Percentiles rank a stretch among this genome's conserved stretches.
Evolutionary conservation across 2,329 filamentous ascomycete genomes (phyloP).

Genomic region (Claviceps fusiformis): DNA sequence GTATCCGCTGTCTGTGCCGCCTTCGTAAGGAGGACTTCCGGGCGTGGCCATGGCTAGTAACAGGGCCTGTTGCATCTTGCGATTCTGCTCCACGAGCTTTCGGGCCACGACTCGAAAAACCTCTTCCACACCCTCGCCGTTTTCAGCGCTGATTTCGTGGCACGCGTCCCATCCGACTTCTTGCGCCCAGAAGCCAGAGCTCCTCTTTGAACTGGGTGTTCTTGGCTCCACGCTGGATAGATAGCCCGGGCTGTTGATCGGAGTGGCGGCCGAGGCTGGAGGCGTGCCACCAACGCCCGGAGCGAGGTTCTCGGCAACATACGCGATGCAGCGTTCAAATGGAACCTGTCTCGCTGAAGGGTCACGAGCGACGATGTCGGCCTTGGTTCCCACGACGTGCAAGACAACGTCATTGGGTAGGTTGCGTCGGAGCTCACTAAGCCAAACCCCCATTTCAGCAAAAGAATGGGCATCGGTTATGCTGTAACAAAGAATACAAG

Average conservation of each 20-base stretch:
- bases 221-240: conserved; percentile 32
- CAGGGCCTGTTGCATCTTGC: conserved; percentile 47
- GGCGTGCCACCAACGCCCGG: conserved; percentile 55
- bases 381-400: conserved; percentile 90
- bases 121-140: conserved; percentile 90
- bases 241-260: conserved; percentile 16
- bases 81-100: conserved; percentile 51
- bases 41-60: conserved; percentile 40
- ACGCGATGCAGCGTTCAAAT: conserved; percentile 91
- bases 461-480: conserved; percentile 81
- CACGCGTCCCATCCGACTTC: conserved; percentile 95
- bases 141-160: conserved; percentile 91
- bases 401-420: conserved; percentile 67
- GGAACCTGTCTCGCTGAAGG: conserved; percentile 69
- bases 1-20: conserved; percentile 33
- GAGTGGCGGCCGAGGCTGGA: conserved; percentile 43
- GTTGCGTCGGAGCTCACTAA: conserved; percentile 71
- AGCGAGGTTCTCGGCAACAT: conserved; percentile 82
- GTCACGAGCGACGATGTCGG: conserved; percentile 78
- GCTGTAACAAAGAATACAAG: conserved; percentile 87
- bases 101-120: conserved; percentile 64
- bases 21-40: conserved; percentile 32
- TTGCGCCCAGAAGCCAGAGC: conserved; percentile 75
- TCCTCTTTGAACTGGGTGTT: conserved; percentile 50
- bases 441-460: conserved; percentile 83